These are phyloP conservation scores for Emericellopsis cladophorae DNA, from an alignment of 2,329 filamentous ascomycete genomes.

Conservation along the genomic window DNA sequence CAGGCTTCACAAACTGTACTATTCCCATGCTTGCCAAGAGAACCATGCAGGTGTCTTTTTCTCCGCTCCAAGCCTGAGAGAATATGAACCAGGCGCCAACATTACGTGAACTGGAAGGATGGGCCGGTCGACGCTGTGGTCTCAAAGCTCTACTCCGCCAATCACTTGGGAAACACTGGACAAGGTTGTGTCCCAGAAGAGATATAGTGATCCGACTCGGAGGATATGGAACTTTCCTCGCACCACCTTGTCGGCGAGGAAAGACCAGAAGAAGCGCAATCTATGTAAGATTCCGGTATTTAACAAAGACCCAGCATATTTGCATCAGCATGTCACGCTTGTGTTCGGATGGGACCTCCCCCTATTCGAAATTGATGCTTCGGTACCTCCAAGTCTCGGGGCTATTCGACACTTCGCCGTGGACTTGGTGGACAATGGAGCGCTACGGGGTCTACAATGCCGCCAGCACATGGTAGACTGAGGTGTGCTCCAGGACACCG, in stretches of 20 bases:
- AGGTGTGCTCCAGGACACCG: neutral
- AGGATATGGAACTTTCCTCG: neutral
- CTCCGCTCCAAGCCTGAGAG: neutral
- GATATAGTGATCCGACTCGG: too few relatives aligned
- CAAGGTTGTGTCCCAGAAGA: neutral
- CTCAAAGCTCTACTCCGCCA: neutral
- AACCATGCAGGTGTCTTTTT: neutral
- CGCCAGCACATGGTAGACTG: neutral
- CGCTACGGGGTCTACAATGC: neutral
- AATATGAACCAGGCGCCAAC: neutral
- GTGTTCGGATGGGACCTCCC: neutral
- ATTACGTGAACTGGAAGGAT: neutral
- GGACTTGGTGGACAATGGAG: neutral
- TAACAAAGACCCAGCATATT: neutral
- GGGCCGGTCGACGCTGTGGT: neutral
- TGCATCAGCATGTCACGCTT: neutral
- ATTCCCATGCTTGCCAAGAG: neutral
- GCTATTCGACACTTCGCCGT: neutral
- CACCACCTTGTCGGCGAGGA: neutral
- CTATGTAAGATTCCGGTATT: too few relatives aligned
- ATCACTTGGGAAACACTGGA: neutral
- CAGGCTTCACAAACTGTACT: neutral
- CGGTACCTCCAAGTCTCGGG: neutral
- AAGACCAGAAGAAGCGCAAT: neutral
- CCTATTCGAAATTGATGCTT: neutral